Evolutionary conservation across 2,329 filamentous ascomycete genomes (phyloP).

Genomic region (Colletotrichum coccodes): DNA sequence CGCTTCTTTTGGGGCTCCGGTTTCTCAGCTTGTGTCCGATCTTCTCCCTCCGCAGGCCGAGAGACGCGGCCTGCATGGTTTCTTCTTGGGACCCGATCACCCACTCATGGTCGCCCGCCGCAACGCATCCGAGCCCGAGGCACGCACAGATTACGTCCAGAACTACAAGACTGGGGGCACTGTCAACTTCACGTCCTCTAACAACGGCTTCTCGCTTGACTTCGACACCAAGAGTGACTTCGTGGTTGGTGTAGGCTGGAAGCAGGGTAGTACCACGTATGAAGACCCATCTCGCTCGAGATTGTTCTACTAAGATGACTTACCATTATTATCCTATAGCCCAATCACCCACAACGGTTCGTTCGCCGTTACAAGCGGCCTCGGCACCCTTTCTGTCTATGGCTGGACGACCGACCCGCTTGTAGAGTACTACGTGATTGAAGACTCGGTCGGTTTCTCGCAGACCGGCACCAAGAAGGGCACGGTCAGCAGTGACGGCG

Average conservation of each 20-base stretch:
- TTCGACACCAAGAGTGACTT: conserved; percentile 34
- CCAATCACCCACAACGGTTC: conserved; percentile 1
- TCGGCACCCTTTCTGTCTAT: conserved; percentile 50
- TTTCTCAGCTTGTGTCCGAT: neutral
- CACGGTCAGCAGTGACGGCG: conserved; percentile 44
- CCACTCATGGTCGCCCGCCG: neutral
- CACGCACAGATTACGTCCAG: conserved; percentile 33
- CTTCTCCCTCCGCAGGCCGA: neutral
- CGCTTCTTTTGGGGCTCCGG: too few relatives aligned
- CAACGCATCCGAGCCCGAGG: neutral
- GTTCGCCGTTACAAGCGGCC: conserved; percentile 3
- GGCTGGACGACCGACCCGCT: conserved; percentile 65
- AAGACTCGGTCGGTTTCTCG: conserved; percentile 38
- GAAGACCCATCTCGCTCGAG: too few relatives aligned
- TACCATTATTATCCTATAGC: too few relatives aligned
- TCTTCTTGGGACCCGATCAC: neutral
- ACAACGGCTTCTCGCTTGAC: conserved; percentile 29
- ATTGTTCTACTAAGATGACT: too few relatives aligned
- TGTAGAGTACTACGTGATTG: conserved; percentile 70
- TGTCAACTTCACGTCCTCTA: conserved; percentile 30
- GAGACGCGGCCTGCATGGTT: neutral
- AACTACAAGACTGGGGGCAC: conserved; percentile 33
- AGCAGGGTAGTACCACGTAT: conserved; percentile 3
- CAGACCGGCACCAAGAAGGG: conserved; percentile 43
- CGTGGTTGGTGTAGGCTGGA: conserved; percentile 34